These are phyloP conservation scores for Fusarium agapanthi DNA, from an alignment of 2,329 filamentous ascomycete genomes.

Conservation along the genomic window DNA sequence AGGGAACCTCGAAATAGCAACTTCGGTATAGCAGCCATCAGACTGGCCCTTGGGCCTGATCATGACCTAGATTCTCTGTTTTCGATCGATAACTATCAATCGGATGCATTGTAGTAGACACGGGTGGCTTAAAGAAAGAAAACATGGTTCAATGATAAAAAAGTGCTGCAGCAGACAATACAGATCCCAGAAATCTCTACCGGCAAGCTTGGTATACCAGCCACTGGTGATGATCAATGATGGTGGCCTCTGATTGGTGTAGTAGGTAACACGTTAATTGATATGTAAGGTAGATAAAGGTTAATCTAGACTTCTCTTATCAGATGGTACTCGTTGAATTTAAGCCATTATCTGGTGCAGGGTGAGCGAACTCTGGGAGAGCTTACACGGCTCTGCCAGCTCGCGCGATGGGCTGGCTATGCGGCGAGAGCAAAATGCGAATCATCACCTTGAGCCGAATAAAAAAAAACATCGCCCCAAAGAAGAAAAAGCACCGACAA, in stretches of 20 bases:
- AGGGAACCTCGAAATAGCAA: not conserved
- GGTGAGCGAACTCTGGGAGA: not conserved
- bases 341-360: not conserved
- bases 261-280: not conserved
- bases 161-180: not conserved
- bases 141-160: not conserved
- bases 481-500: not conserved
- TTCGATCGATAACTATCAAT: not conserved
- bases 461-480: not conserved
- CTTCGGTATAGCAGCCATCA: not conserved
- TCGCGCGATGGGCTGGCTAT: not conserved
- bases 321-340: no score
- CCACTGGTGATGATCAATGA: not conserved
- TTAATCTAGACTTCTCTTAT: not conserved
- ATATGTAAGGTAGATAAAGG: no score
- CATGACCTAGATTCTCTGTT: not conserved
- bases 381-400: not conserved
- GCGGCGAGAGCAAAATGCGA: not conserved
- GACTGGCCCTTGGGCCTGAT: not conserved
- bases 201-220: not conserved
- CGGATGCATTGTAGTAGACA: not conserved
- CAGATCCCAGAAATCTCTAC: not conserved
- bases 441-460: not conserved
- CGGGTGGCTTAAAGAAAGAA: not conserved
- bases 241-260: not conserved